Evolutionary conservation across 2,329 filamentous ascomycete genomes (phyloP), one percentile per base, ranked within the genome.

Genomic region (Metarhizium rileyi): DNA sequence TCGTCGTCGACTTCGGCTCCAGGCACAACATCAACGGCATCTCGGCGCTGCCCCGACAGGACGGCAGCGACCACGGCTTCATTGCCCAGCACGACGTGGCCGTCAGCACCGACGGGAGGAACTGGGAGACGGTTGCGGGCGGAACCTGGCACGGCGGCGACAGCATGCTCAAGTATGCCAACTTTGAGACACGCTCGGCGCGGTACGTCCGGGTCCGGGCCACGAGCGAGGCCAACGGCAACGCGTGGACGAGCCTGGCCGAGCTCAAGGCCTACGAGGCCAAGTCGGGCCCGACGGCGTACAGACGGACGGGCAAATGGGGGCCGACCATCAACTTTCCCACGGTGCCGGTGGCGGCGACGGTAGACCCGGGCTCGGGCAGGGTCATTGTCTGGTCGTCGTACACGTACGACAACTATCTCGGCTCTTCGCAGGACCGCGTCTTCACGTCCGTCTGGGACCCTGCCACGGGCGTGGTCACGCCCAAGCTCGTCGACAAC

Each of bases 311-410:
- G 7, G 66, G 65, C 7, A 56, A 55, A 46, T 69, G 66, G 66
- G 61, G 63, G 2, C 55, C 56, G 4, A 68, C 66, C 1, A 51
- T 69, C 25, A 57, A 66, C 55, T 62, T 69, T 33, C 65, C 66
- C 3, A 59, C 68, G 18, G 63, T 69, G 1, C 63, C 66, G 10
- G 66, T 62, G 4, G 50, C 52, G 12, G 52, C 20, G 2, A 26
- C 42, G 20, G 52, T 54, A 1, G 35, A 54, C 26, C 52, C 50
- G 8, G 10, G 28, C 4, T n/a, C 48, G 5, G 47, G 50, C 43
- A 28, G 46, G 2, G 46, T 54, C 1, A 22, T 50, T 22, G 33
- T 54, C 16, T 54, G 48, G 50, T 52, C 26, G 46, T 55, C 46
- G 48, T 52, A 33, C 47, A 35, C 45, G 2, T 52, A 54, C 20